Base-by-base conservation (phyloP, 2,329 filamentous ascomycete species). In the Exophiala sideris region DNA sequence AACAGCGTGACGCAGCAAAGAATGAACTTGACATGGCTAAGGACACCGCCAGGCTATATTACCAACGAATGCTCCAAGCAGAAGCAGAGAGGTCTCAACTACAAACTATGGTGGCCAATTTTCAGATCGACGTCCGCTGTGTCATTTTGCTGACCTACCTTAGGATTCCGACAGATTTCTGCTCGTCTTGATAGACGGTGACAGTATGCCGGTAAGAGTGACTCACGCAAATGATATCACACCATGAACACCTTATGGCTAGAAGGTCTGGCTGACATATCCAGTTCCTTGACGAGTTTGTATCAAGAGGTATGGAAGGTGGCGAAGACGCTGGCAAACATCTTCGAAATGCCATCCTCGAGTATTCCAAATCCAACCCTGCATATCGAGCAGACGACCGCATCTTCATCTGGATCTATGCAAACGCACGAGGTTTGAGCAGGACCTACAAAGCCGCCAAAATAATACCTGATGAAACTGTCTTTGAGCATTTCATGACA, bases 391-490 rank as follows among this genome's bases (percentile, higher is more conserved):
- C 64, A 8, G 66, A 67, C 32, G 56, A 68, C 16, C 53, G 66
- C 39, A 61, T 71, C 5, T 47, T 66, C 4, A 62, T 74, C 32
- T 68, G 70, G 4, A 66, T 75, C 4, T 75, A 70, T 58, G 71
- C 70, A 32, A 75, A 75, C 52, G 42, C 70, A 9, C 62, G 61
- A 16, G 72, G 72, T 1, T 61, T 75, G 12, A 61, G 64, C 21
- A 68, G 65, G 42, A 64, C 63, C n/a, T 75, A 73, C 54, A 64
- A 60, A 33, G 50, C 49, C 36, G 64, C 67, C 35, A 57, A 56
- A 7, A 58, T 59, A 1, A 60, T 71, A 9, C 32, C 49, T 11
- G 56, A 66, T 2, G 51, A 64, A 2, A 54, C 58, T 3, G 60
- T 60, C 0, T 61, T 76, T 44, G 55, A 63, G 20, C 59, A 63